phyloP scores from a whole-genome alignment of 1,139 yeast species.

The Pneumocystis canis region DNA sequence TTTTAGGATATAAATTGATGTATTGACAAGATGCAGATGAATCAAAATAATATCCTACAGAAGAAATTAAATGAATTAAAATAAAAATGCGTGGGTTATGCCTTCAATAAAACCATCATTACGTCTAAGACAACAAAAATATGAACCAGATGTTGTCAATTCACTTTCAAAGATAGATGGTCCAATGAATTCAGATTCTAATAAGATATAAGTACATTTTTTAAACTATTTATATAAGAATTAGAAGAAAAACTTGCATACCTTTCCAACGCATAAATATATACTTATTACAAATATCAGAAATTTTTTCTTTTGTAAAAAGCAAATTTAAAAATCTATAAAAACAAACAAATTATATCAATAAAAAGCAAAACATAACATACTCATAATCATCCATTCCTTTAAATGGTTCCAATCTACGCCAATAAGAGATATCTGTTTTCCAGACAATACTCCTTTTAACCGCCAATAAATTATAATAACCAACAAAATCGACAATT shows the following conservation, averaged over 20 bases:
- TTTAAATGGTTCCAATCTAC: background rate
- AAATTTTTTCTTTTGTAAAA: background rate
- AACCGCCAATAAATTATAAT: background rate
- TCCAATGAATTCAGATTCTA: background rate
- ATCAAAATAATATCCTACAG: background rate
- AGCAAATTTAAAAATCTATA: background rate
- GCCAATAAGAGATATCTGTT: background rate
- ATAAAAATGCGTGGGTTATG: background rate
- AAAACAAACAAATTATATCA: background rate
- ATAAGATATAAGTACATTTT: background rate
- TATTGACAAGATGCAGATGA: background rate
- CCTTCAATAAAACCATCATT: conserved; percentile 1
- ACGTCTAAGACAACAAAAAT: background rate
- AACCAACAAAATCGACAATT: background rate
- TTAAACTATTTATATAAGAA: background rate
- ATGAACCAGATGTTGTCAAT: background rate
- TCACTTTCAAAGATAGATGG: background rate
- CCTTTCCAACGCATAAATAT: conserved; percentile 1
- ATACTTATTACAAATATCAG: background rate
- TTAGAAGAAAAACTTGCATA: background rate
- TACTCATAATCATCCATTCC: conserved; percentile 1
- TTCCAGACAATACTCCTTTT: background rate
- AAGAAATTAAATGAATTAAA: background rate
- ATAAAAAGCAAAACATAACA: background rate
- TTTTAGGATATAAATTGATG: background rate